phyloP scores from a whole-genome alignment of 352 stramenopile species.

The Ophiocytium majus region DNA sequence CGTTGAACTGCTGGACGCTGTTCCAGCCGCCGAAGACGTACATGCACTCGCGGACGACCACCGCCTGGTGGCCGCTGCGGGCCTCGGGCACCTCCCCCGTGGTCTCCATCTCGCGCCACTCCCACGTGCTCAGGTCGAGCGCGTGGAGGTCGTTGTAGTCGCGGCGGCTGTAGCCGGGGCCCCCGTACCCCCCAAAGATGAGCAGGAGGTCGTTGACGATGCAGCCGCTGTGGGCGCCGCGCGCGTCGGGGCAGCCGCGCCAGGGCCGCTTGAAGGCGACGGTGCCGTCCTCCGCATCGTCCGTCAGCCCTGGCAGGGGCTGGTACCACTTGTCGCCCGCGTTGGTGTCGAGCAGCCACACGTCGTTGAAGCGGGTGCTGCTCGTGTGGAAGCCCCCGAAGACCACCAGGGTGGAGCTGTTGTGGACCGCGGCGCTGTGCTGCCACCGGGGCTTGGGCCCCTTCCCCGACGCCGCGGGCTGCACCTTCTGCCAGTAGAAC shows the following conservation, averaged over 20 bases:
- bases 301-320: conserved; percentile 70
- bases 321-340: conserved; percentile 80
- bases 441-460: conserved; percentile 60
- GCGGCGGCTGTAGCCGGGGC: conserved; percentile 82
- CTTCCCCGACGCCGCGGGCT: background rate
- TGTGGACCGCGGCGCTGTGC: conserved; percentile 82
- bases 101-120: conserved; percentile 72
- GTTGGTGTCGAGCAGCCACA: conserved; percentile 92
- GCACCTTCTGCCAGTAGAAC: conserved; percentile 58
- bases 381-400: conserved; percentile 87
- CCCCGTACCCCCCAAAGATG: conserved; percentile 94
- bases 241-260: conserved; percentile 79
- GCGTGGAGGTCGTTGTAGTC: conserved; percentile 92
- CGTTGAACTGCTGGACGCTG: conserved; percentile 88
- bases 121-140: conserved; percentile 81
- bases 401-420: conserved; percentile 73
- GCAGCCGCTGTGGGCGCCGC: conserved; percentile 81
- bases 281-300: conserved; percentile 59
- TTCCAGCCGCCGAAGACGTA: conserved; percentile 94
- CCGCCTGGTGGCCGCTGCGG: conserved; percentile 85
- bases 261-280: conserved; percentile 62
- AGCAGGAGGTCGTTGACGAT: conserved; percentile 80
- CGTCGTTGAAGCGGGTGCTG: conserved; percentile 83
- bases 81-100: conserved; percentile 82
- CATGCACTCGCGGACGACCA: conserved; percentile 79